A percentile compares a stretch with the other conserved stretches of the same genome.
Evolutionary conservation across 805 yeast genomes (phyloP).

Genomic region (Candida suzukii): DNA sequence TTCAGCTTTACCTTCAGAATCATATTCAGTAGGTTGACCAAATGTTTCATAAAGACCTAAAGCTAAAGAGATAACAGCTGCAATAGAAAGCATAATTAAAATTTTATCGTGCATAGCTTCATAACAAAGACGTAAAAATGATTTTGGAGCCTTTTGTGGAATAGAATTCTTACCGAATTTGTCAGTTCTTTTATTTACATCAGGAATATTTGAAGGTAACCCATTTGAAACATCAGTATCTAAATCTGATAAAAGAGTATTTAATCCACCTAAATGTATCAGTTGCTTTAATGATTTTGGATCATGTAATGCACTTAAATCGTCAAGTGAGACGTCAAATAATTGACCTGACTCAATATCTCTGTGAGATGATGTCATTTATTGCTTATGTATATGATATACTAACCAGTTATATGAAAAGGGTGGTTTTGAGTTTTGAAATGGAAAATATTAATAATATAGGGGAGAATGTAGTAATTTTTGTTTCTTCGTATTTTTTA

Average conservation of each 20-base stretch:
- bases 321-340: constrained; percentile 21
- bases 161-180: constrained; percentile 63
- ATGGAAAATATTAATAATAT: too few species aligned
- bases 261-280: constrained; percentile 37
- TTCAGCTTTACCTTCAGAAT: constrained; percentile 64
- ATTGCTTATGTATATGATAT: too few species aligned
- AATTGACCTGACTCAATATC: neutral
- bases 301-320: constrained; percentile 47
- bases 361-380: neutral
- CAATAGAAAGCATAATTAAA: constrained; percentile 70
- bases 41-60: constrained; percentile 89
- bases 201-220: constrained; percentile 26
- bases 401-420: too few species aligned
- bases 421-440: too few species aligned
- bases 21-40: constrained; percentile 73
- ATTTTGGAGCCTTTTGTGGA: constrained; percentile 66
- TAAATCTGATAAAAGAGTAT: constrained; percentile 23
- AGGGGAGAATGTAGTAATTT: too few species aligned
- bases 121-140: constrained; percentile 61
- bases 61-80: constrained; percentile 85
- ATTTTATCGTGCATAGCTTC: constrained; percentile 91
- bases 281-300: constrained; percentile 50
- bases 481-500: too few species aligned
- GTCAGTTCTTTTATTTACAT: constrained; percentile 29
- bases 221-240: constrained; percentile 35